A percentile compares a stretch with the other conserved stretches of the same genome.
These are phyloP conservation scores for Candida verbasci DNA, from an alignment of 805 yeast species.

Conservation along the genomic window DNA sequence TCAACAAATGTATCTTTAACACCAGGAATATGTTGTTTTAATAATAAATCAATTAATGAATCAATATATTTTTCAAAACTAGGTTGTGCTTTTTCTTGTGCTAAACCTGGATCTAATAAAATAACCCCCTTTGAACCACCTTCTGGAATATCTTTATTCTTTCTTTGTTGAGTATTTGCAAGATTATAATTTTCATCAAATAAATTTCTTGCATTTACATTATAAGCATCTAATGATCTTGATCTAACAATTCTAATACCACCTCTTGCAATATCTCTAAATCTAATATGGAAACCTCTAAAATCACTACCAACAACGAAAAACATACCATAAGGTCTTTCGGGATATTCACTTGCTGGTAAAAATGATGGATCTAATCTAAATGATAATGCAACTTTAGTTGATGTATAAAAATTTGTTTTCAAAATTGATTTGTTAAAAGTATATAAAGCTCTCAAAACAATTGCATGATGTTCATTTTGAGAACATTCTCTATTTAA, in stretches of 20 bases:
- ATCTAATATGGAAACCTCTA: constrained; percentile 95
- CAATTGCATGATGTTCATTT: constrained; percentile 73
- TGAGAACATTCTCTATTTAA: constrained; percentile 70
- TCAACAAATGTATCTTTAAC: constrained; percentile 82
- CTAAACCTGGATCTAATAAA: constrained; percentile 69
- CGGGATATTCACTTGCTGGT: constrained; percentile 85
- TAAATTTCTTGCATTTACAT: constrained; percentile 77
- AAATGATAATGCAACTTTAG: constrained; percentile 93
- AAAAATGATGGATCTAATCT: constrained; percentile 83
- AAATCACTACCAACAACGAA: constrained; percentile 94
- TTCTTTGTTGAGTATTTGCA: constrained; percentile 93
- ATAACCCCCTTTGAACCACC: constrained; percentile 99
- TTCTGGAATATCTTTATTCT: constrained; percentile 97
- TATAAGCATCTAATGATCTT: constrained; percentile 78
- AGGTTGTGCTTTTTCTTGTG: constrained; percentile 74
- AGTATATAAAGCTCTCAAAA: constrained; percentile 72
- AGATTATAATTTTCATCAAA: constrained; percentile 95
- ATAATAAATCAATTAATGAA: constrained; percentile 78
- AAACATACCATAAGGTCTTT: constrained; percentile 91
- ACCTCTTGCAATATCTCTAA: constrained; percentile 96
- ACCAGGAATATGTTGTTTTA: constrained; percentile 63
- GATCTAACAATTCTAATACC: constrained; percentile 95
- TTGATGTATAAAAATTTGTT: constrained; percentile 89
- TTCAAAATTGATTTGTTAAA: constrained; percentile 86
- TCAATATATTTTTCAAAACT: constrained; percentile 93